These are phyloP conservation scores for Cucurbita argyrosperma DNA, from an alignment of 306 rosid species.

Conservation along the genomic window DNA sequence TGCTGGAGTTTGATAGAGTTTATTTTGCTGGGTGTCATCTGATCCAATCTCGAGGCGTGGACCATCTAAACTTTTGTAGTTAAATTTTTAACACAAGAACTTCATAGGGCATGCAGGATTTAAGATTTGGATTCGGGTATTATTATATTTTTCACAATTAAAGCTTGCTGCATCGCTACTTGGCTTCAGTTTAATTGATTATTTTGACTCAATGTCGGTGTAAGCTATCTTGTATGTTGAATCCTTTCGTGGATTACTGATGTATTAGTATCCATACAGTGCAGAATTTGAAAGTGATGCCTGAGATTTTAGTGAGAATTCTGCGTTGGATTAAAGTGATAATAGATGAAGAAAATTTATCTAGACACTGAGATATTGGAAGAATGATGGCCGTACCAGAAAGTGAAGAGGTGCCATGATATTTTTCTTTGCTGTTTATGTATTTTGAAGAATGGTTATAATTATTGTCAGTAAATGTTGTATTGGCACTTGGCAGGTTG, in stretches of 20 bases:
- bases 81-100: neutral
- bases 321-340: neutral
- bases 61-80: neutral
- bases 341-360: neutral
- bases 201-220: neutral
- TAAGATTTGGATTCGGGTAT: neutral
- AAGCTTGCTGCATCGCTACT: neutral
- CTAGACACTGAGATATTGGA: neutral
- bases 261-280: neutral
- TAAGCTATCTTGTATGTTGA: neutral
- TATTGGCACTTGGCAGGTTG: conserved; percentile 49
- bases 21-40: neutral
- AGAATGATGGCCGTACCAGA: neutral
- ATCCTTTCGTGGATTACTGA: neutral
- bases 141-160: neutral
- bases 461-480: conserved; percentile 17
- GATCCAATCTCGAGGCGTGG: neutral
- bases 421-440: neutral
- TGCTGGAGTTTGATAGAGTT: neutral
- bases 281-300: neutral
- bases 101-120: neutral
- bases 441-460: neutral
- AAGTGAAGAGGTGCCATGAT: neutral
- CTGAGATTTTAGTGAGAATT: neutral
- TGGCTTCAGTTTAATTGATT: neutral